These are phyloP conservation scores for Ettlia oleoabundans DNA, from an alignment of 139 green algal genomes.

Conservation along the genomic window DNA sequence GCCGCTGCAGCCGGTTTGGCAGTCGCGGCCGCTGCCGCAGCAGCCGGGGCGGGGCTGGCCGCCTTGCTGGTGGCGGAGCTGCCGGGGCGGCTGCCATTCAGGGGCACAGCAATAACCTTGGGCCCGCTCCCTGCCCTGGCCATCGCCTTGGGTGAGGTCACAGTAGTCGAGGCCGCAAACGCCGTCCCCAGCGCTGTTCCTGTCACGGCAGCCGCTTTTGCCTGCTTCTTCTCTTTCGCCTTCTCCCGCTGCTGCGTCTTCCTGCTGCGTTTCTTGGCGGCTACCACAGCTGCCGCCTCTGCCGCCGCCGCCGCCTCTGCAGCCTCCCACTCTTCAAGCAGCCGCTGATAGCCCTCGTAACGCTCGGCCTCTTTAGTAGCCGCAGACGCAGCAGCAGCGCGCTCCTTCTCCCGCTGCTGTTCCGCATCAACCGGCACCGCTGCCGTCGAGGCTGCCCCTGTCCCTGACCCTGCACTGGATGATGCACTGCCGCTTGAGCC, in stretches of 20 bases:
- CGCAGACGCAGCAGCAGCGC: not conserved
- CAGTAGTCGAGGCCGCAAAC: not conserved
- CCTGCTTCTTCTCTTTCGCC: slow-evolving; percentile 17
- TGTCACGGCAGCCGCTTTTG: not conserved
- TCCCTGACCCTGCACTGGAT: not conserved
- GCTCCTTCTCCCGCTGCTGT: slow-evolving; percentile 18
- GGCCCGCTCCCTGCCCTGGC: not conserved
- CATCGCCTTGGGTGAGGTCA: not conserved
- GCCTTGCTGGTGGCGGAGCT: not conserved
- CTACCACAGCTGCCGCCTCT: not conserved
- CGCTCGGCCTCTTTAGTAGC: not conserved
- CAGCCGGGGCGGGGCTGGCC: slow-evolving; percentile 5
- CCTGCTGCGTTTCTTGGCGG: slow-evolving; percentile 21
- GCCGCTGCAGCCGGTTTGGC: not conserved
- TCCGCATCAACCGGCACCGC: not conserved
- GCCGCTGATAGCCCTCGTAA: slow-evolving; percentile 12
- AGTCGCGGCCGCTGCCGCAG: not conserved
- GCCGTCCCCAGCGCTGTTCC: too few relatives aligned
- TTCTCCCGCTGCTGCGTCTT: slow-evolving; percentile 26
- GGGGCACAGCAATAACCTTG: slow-evolving; percentile 9
- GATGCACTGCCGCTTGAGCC: not conserved
- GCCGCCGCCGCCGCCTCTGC: slow-evolving; percentile 1
- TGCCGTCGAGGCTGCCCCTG: not conserved
- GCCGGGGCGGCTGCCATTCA: slow-evolving; percentile 5
- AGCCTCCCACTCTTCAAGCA: slow-evolving; percentile 17